Evolutionary conservation across 192 early-diverging fungal genomes (phyloP).

Genomic region (Coemansia sp.): DNA sequence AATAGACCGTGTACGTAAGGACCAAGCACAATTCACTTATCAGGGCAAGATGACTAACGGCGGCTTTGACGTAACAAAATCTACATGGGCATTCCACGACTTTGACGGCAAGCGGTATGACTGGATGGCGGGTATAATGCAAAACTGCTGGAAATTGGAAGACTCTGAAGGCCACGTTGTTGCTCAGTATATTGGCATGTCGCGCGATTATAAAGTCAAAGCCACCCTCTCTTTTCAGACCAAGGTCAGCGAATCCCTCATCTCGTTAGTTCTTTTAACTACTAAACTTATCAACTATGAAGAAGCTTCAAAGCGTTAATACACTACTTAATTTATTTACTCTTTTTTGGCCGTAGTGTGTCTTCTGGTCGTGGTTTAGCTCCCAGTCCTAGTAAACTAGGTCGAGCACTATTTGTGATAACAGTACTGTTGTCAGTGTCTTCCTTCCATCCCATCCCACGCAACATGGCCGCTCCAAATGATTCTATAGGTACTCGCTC

Average conservation of each 20-base stretch:
- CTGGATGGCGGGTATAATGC: conserved; percentile 51
- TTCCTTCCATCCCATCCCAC: conserved; percentile 89
- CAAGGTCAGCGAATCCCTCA: conserved; percentile 42
- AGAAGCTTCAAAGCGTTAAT: neutral
- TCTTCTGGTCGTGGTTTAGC: conserved; percentile 60
- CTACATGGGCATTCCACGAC: conserved; percentile 44
- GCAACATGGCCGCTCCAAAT: conserved; percentile 83
- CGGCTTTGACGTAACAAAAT: conserved; percentile 26
- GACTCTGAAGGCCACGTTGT: conserved; percentile 23
- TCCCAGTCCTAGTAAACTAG: conserved; percentile 80
- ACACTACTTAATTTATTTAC: neutral
- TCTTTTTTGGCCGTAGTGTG: neutral
- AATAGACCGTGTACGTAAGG: conserved; percentile 27
- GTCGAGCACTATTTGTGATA: conserved; percentile 47
- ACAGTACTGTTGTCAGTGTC: conserved; percentile 25
- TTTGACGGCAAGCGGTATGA: conserved; percentile 45
- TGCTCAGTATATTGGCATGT: conserved; percentile 47
- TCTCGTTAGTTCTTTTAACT: conserved; percentile 36
- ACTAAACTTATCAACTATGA: conserved; percentile 34
- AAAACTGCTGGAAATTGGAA: conserved; percentile 53
- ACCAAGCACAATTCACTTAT: conserved; percentile 35
- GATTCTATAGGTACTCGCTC: conserved; percentile 83
- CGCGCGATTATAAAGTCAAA: conserved; percentile 35
- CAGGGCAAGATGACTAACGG: conserved; percentile 35
- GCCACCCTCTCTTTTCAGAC: conserved; percentile 28